Percentiles rank a stretch among this genome's conserved stretches.
phyloP scores from a whole-genome alignment of 2,329 filamentous ascomycete species.

The Colletotrichum lindemuthianum region DNA sequence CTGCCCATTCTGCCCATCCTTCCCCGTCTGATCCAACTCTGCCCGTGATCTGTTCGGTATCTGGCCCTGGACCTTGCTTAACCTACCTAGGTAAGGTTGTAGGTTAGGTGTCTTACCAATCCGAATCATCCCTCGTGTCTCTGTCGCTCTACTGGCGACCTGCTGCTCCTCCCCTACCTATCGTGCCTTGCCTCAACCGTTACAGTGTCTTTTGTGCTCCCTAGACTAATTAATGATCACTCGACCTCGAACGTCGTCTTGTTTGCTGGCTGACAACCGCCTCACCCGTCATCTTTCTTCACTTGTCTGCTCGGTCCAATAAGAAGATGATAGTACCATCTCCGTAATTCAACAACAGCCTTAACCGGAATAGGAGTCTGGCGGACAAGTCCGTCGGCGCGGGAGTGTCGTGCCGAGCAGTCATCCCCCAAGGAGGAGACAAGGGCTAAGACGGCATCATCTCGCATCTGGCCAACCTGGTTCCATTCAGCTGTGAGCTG shows the following conservation, averaged over 20 bases:
- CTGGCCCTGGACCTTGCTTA: too few relatives aligned
- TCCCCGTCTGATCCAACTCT: neutral
- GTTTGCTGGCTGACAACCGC: neutral
- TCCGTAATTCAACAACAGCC: too few relatives aligned
- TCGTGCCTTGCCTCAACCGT: too few relatives aligned
- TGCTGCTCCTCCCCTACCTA: neutral
- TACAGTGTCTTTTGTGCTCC: too few relatives aligned
- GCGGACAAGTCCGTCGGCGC: neutral
- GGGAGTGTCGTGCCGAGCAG: slow-evolving; percentile 18
- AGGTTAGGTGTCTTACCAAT: neutral
- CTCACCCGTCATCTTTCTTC: neutral
- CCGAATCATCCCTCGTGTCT: neutral
- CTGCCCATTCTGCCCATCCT: neutral
- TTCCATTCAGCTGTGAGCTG: slow-evolving; percentile 14
- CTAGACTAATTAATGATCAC: too few relatives aligned
- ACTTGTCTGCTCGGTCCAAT: neutral
- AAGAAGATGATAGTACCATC: too few relatives aligned
- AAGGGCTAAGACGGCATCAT: slow-evolving; percentile 33
- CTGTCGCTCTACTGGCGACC: too few relatives aligned
- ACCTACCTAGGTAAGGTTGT: too few relatives aligned
- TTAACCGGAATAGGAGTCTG: neutral
- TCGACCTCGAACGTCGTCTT: too few relatives aligned
- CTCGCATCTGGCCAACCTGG: slow-evolving; percentile 18
- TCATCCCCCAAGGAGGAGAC: slow-evolving; percentile 12
- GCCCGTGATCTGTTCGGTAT: neutral